Base-by-base conservation (phyloP, 2,329 filamentous ascomycete species). In the Neurospora sp. region DNA sequence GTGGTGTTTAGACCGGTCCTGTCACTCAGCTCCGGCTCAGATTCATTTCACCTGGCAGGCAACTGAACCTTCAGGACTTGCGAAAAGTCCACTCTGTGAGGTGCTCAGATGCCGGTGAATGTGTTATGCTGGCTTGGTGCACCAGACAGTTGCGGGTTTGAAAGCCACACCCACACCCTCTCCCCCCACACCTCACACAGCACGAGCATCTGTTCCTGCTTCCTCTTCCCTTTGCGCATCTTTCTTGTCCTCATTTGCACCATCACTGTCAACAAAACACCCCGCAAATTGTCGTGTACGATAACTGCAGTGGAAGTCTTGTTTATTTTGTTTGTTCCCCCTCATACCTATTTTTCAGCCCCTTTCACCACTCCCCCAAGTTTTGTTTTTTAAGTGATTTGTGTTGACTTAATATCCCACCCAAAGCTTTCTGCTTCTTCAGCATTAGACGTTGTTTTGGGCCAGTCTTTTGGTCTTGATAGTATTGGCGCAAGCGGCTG, bases 361-460 rank as follows among this genome's bases (percentile, higher is more conserved):
- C 10, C 52, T 36, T 62, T 36, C 52, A 33, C 52, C 28, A 15
- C 28, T 33, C 52, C 52, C 28, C 28, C 52, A 10, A 28, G 23
- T 58, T 58, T 58, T 15, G 23, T 13, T 58, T 58, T 58, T 58
- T 52, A 23, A 52, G 52, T 33, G 52, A 33, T 33, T 58, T 58
- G 23, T 62, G 52, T 62, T 62, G 52, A 62, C 52, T 62, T 28
- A 62, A 33, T 62, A 62, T 62, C 28, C 52, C 52, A 33, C 52
- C 52, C 52, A 33, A 70, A 96, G 89, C 84, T 95, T 72, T 93
- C 92, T 78, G 89, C 92, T 69, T 93, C 92, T 75, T 89, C 91
- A 78, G 90, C 93, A 68, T 85, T 94, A 77, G 93, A 97, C 80
- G 86, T 96, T 78, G 91, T 92, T 70, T 85, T 90, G 71, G 89